These are phyloP conservation scores for Lactarius deliciosus DNA, from an alignment of 768 basidiomycete genomes.

Conservation along the genomic window DNA sequence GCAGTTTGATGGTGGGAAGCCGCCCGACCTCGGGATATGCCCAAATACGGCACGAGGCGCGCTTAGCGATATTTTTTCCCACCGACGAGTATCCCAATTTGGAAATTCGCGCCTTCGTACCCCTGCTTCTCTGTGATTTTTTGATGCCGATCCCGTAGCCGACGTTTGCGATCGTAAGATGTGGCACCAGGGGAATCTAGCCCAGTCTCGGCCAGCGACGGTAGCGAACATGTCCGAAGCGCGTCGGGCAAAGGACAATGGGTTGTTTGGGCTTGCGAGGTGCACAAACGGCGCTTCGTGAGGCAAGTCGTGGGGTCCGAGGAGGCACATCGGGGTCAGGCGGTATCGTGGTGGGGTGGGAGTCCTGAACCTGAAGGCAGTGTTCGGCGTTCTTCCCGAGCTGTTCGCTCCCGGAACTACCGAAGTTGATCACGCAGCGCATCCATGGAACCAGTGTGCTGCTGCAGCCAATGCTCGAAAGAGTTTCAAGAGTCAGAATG, in stretches of 20 bases:
- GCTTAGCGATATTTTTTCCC: neutral
- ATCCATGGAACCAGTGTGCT: neutral
- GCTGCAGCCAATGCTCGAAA: neutral
- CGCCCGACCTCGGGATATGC: constrained; percentile 8
- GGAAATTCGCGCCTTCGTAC: neutral
- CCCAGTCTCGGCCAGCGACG: neutral
- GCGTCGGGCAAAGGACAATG: neutral
- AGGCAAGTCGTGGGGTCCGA: neutral
- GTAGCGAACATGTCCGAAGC: neutral
- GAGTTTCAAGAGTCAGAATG: neutral
- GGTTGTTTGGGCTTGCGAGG: constrained; percentile 2
- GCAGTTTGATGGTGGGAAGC: neutral
- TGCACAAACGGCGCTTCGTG: constrained; percentile 4
- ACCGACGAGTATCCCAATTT: neutral
- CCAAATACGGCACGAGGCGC: constrained; percentile 13
- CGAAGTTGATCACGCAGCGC: neutral
- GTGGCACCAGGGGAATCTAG: neutral
- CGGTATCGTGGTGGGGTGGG: neutral
- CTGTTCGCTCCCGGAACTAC: neutral
- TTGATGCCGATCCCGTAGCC: neutral
- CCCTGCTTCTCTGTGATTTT: neutral
- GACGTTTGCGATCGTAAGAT: neutral
- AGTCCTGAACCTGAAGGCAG: constrained; percentile 5
- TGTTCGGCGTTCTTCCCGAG: neutral
- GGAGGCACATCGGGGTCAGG: neutral